phyloP scores from a whole-genome alignment of 2,329 filamentous ascomycete species.

The Falciphora oryzae region DNA sequence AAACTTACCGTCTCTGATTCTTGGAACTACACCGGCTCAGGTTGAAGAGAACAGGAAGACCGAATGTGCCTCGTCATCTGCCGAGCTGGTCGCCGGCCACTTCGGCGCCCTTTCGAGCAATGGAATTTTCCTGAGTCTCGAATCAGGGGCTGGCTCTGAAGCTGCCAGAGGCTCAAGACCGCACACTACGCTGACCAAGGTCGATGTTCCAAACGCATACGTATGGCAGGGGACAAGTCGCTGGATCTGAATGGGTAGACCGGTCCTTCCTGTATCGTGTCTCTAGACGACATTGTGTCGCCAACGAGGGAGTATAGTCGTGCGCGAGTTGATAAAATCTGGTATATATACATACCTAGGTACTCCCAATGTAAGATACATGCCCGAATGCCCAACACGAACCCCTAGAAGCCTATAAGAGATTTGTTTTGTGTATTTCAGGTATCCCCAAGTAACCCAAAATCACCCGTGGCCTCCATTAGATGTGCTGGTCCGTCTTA shows the following conservation, averaged over 20 bases:
- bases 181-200: conserved; percentile 29
- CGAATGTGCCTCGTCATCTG: not conserved
- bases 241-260: conserved; percentile 7
- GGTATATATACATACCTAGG: no score
- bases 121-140: conserved; percentile 46
- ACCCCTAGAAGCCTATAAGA: not conserved
- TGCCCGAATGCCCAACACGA: no score
- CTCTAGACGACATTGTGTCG: no score
- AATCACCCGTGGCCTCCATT: not conserved
- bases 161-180: not conserved
- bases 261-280: not conserved
- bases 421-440: not conserved
- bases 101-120: conserved; percentile 60
- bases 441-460: not conserved
- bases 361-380: no score
- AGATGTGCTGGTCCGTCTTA: not conserved
- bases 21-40: conserved; percentile 13
- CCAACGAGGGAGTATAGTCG: no score
- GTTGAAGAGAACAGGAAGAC: not conserved
- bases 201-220: conserved; percentile 42
- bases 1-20: conserved; percentile 11
- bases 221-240: conserved; percentile 14
- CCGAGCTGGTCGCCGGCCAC: conserved; percentile 26
- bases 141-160: conserved; percentile 16
- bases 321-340: no score